Evolutionary conservation across 208 protist species (phyloP).

Genomic region (Porcisia deanei): DNA sequence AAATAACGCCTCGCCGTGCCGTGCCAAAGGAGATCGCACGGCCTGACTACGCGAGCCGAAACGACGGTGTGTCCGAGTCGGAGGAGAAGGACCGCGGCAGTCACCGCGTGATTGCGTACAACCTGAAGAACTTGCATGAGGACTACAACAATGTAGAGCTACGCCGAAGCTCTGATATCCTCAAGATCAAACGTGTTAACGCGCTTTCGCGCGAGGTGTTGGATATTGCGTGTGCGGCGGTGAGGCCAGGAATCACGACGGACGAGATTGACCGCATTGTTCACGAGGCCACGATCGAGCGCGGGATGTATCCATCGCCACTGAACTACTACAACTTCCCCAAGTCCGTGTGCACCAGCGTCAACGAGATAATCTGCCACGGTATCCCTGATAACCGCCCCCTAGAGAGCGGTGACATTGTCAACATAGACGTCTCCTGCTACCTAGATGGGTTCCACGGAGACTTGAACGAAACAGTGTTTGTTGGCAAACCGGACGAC

Average conservation of each 20-base stretch:
- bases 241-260: slow-evolving; percentile 95
- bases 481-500: slow-evolving; percentile 82
- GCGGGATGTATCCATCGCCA: slow-evolving; percentile 97
- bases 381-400: slow-evolving; percentile 96
- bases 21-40: slow-evolving; percentile 74
- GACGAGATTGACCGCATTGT: slow-evolving; percentile 97
- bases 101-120: slow-evolving; percentile 67
- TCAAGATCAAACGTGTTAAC: slow-evolving; percentile 91
- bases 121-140: slow-evolving; percentile 79
- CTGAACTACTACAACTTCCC: slow-evolving; percentile 99
- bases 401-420: slow-evolving; percentile 97
- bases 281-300: slow-evolving; percentile 90
- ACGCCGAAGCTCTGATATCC: slow-evolving; percentile 68
- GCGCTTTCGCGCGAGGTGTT: slow-evolving; percentile 93
- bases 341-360: slow-evolving; percentile 97
- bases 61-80: slow-evolving; percentile 67
- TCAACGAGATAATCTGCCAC: slow-evolving; percentile 96
- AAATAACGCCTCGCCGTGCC: slow-evolving; percentile 78
- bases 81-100: slow-evolving; percentile 82
- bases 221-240: slow-evolving; percentile 91
- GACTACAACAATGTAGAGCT: slow-evolving; percentile 76
- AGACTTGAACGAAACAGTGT: slow-evolving; percentile 94
- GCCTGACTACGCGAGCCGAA: slow-evolving; percentile 88
- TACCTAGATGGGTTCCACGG: slow-evolving; percentile 94
- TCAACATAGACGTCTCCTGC: slow-evolving; percentile 98